phyloP scores from a whole-genome alignment of 257 asterid species.

The Thymus quinquecostatus region DNA sequence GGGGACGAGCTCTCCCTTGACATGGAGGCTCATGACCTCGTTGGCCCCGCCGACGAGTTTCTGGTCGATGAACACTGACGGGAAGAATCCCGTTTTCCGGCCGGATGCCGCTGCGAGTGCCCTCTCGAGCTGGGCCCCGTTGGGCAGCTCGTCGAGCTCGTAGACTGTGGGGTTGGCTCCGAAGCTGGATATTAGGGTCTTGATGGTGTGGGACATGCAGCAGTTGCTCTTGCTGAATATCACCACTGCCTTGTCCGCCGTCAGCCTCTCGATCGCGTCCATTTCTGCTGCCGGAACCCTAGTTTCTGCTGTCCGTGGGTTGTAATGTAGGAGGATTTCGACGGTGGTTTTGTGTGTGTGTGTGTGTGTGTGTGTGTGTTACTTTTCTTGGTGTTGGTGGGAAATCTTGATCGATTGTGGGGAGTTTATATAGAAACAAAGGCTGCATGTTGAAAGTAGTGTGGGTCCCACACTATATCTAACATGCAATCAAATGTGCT shows the following conservation, averaged over 20 bases:
- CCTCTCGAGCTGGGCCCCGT: constrained; percentile 62
- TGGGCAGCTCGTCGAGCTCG: constrained; percentile 65
- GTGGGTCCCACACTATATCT: constrained; percentile 5
- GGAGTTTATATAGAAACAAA: constrained; percentile 36
- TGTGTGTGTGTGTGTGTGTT: not conserved
- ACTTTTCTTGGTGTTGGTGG: constrained; percentile 23
- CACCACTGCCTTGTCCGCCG: constrained; percentile 67
- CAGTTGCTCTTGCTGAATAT: constrained; percentile 76
- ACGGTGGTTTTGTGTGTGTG: constrained; percentile 16
- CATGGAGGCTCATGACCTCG: constrained; percentile 80
- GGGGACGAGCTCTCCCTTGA: constrained; percentile 63
- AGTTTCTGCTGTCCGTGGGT: not conserved
- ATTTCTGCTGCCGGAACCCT: constrained; percentile 26
- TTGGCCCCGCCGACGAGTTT: constrained; percentile 67
- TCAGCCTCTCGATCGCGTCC: constrained; percentile 58
- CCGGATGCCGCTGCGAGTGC: constrained; percentile 46
- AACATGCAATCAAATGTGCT: not conserved
- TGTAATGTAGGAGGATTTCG: constrained; percentile 19
- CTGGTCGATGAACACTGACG: constrained; percentile 70
- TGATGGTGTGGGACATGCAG: constrained; percentile 71
- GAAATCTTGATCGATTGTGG: constrained; percentile 24
- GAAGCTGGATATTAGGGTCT: constrained; percentile 61
- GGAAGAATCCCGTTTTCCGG: constrained; percentile 40
- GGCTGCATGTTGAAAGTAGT: not conserved
- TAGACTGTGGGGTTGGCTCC: constrained; percentile 68